Evolutionary conservation across 2,329 filamentous ascomycete species (phyloP).

Genomic region (Exserohilum turcica): DNA sequence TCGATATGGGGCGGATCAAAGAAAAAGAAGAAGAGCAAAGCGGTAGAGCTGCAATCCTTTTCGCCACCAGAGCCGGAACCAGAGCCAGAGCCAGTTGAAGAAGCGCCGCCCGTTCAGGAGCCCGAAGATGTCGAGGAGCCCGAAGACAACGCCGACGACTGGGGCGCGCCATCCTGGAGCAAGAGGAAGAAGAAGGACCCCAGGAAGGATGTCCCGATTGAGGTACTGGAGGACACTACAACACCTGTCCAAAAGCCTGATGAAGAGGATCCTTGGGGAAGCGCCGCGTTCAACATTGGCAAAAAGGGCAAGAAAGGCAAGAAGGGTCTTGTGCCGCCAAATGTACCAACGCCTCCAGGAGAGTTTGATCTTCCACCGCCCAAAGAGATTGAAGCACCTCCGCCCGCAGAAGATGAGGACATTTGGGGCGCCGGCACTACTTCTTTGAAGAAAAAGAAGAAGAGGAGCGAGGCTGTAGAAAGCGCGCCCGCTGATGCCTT

Average conservation of each 20-base stretch:
- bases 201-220: constrained; percentile 48
- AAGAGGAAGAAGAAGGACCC: constrained; percentile 52
- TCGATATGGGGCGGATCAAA: constrained; percentile 50
- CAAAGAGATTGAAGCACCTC: constrained; percentile 57
- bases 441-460: constrained; percentile 44
- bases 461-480: constrained; percentile 35
- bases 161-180: constrained; percentile 62
- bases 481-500: constrained; percentile 30
- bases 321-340: constrained; percentile 57
- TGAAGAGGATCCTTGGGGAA: constrained; percentile 48
- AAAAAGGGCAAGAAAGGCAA: constrained; percentile 63
- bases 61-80: constrained; percentile 20
- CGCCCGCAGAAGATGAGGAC: constrained; percentile 44
- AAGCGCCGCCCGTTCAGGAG: constrained; percentile 42
- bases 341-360: constrained; percentile 56
- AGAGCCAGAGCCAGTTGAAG: constrained; percentile 36
- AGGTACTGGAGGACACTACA: constrained; percentile 49
- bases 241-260: constrained; percentile 53
- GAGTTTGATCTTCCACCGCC: constrained; percentile 53
- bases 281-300: constrained; percentile 47
- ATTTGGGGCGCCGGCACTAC: constrained; percentile 30
- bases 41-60: constrained; percentile 42
- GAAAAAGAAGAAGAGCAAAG: constrained; percentile 55
- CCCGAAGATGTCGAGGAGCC: constrained; percentile 59
- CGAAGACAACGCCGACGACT: constrained; percentile 59